Base-by-base conservation (phyloP, 371 early-diverging fungal species). In the Capillidium heterosporum region DNA sequence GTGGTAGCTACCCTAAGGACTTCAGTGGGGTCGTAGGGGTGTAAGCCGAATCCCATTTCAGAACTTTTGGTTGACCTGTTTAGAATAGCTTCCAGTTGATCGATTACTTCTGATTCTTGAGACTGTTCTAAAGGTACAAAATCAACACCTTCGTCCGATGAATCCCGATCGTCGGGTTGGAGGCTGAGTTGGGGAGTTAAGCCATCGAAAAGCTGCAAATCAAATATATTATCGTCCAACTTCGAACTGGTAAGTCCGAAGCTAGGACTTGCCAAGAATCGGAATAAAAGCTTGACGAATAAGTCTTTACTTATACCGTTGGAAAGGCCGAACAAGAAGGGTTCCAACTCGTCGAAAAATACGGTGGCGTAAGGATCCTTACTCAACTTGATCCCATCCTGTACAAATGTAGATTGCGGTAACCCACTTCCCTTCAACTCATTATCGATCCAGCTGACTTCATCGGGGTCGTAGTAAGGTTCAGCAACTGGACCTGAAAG, bases 261-360 rank as follows among this genome's bases (percentile, higher is more conserved):
- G 24, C 11, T 49, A 31, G 50, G 50, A 17, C 15, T 2, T 13
- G 28, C 50, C 24, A 31, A 24, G 50, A 49, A 49, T 15, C 50
- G 13, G 17, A 23, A 28, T 5, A 49, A 23, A 10, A 17, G 13
- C 28, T 24, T 17, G 4, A 49, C 4, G 17, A 49, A 31, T 28
- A 60, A 23, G 61, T 63, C 23, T 44, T 5, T 0, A 27, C 26
- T 29, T 3, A 24, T 10, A 13, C 11, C 24, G 31, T 76, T 68
- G 10, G 70, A 67, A 1, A 77, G 61, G 26, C 71, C 60, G 56
- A 82, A 80, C 47, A 89, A 60, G 17, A 82, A 73, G 0, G 71
- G 64, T 0, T 67, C 67, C 17, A 87, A 63, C 58, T 89, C 89
- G 28, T 84, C 82, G 57, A 82, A 85, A 21, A 89, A 64, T 19